Evolutionary conservation across 805 yeast genomes (phyloP), one percentile per base, ranked within the genome.

Genomic region (Saccharomycopsis fibuligera): DNA sequence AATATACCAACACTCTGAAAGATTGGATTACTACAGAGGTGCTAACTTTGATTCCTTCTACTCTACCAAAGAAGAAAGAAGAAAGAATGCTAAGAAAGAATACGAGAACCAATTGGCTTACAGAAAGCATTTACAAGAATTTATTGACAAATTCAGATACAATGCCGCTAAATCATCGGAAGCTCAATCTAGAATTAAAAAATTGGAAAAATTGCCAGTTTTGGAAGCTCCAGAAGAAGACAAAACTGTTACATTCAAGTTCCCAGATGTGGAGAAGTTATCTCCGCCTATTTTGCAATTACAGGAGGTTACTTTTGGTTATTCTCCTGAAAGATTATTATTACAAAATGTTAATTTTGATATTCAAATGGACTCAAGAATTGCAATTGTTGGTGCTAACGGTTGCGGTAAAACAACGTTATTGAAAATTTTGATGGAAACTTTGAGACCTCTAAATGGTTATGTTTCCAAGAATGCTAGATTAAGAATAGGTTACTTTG

Each of bases 341-440:
- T 68, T 91, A 55, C 73, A 75, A 27, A 72, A 87, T 57, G 97
- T 90, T 37, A 96, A 90, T 57, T 66, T 93, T 53, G 95, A 88
- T 57, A 87, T 93, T 47, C 96, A 87, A 66, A 74, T 91, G 86
- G 86, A 90, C 60, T 89, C 97, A 1, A 78, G 99, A 65, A 86
- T 93, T 59, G 99, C 98, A 0, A 73, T 93, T 52, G 96, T 93
- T 51, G 99, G 99, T 76, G 98, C 97, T 52, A 93, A 93, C 64
- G 99, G 99, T 71, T 87, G 96, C 62, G 99, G 99, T 85, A 93
- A 93, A 66, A 90, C 99, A 9, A 93, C 99, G 2, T 71, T 93
- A 54, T 75, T 93, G 62, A 91, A 91, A 64, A 70, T 93, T 38
- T 71, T 93, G 58, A 81, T 90, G 78, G 96, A 86, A 54, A 78